Evolutionary conservation across 345 rosid species (phyloP).

Genomic region (Mallotus nudiflorus): DNA sequence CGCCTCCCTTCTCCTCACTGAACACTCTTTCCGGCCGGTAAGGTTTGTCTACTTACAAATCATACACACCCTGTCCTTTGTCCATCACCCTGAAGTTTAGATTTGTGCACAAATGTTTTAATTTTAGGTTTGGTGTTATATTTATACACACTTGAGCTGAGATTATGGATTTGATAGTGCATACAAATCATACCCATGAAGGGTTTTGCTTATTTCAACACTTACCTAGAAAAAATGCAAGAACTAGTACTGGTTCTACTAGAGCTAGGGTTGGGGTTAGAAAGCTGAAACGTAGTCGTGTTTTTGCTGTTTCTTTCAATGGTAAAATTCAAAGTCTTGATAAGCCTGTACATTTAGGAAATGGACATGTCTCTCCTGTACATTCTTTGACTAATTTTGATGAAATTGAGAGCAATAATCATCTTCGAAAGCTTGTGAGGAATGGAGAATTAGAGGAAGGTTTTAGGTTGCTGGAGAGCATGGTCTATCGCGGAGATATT

Average conservation of each 20-base stretch:
- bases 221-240: conserved; percentile 35
- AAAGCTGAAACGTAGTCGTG: conserved; percentile 37
- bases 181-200: conserved; percentile 50
- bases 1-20: no score
- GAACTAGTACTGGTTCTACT: conserved; percentile 26
- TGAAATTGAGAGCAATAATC: conserved; percentile 62
- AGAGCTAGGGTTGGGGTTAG: conserved; percentile 27
- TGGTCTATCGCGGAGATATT: conserved; percentile 71
- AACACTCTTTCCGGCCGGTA: no score
- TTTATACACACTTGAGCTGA: conserved; percentile 10
- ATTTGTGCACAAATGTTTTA: conserved; percentile 4
- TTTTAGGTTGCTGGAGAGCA: conserved; percentile 65
- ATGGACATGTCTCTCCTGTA: conserved; percentile 37
- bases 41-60: no score
- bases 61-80: no score
- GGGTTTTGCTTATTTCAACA: conserved; percentile 55
- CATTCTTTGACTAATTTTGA: conserved; percentile 41
- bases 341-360: conserved; percentile 40
- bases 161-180: conserved; percentile 55
- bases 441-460: conserved; percentile 65
- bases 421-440: conserved; percentile 58
- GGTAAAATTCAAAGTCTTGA: conserved; percentile 42
- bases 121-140: not conserved
- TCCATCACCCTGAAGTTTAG: no score
- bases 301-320: conserved; percentile 47